These are phyloP conservation scores for Mentha longifolia DNA, from an alignment of 257 asterid species.

Conservation along the genomic window DNA sequence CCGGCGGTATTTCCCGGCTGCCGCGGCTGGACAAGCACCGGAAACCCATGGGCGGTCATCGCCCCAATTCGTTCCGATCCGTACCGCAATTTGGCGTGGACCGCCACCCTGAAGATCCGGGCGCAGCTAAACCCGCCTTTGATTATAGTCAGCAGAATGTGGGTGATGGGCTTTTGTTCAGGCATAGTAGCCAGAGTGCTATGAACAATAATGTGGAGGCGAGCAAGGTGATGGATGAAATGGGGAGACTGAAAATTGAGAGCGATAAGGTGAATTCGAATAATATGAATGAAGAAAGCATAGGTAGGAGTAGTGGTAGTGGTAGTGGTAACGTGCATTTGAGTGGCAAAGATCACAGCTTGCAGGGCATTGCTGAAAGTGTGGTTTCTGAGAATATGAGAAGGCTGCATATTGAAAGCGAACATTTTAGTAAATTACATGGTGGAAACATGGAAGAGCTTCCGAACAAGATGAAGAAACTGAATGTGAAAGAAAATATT, in stretches of 20 bases:
- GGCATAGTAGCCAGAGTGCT: constrained; percentile 29
- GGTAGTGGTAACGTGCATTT: constrained; percentile 29
- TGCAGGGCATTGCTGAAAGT: constrained; percentile 41
- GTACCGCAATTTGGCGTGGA: constrained; percentile 34
- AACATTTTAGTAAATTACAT: constrained; percentile 34
- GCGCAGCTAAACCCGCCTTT: constrained; percentile 33
- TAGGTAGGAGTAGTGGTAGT: constrained; percentile 21
- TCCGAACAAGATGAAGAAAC: constrained; percentile 58
- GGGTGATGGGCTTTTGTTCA: constrained; percentile 46
- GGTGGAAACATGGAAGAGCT: constrained; percentile 47
- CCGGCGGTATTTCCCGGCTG: constrained; percentile 54
- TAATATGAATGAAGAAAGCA: constrained; percentile 35
- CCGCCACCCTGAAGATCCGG: constrained; percentile 37
- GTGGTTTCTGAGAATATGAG: constrained; percentile 60
- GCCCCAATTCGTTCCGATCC: constrained; percentile 52
- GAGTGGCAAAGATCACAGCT: constrained; percentile 38
- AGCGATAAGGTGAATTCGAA: constrained; percentile 34
- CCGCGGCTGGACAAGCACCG: constrained; percentile 70
- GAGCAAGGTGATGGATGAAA: constrained; percentile 51
- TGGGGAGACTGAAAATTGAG: constrained; percentile 53
- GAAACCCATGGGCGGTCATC: constrained; percentile 56
- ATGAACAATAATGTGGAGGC: constrained; percentile 38
- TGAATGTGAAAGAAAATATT: constrained; percentile 55
- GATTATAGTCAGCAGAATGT: constrained; percentile 36
- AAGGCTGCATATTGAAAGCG: constrained; percentile 54